Percentiles rank a stretch among this genome's conserved stretches.
Conservation (phyloP, 2,329 filamentous ascomycete genomes). For the Capronia coronata region DNA sequence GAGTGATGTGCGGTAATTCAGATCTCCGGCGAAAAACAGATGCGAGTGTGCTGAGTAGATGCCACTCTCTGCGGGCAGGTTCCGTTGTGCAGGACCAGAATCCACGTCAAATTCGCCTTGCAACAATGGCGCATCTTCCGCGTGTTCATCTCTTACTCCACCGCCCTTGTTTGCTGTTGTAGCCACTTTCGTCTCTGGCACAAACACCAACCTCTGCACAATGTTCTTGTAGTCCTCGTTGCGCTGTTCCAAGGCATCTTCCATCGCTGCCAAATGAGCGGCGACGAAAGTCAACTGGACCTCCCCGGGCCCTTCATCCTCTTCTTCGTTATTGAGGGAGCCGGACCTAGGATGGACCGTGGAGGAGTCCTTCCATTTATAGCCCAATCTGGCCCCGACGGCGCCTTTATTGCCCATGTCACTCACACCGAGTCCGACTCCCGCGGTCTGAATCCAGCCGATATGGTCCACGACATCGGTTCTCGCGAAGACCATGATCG, state of each 20-base stretch:
- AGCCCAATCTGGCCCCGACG: constrained; percentile 65
- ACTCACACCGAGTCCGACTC: constrained; percentile 74
- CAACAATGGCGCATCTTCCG: constrained; percentile 35
- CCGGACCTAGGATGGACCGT: constrained; percentile 28
- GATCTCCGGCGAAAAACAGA: constrained; percentile 80
- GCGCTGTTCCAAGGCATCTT: constrained; percentile 65
- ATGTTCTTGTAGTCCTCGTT: constrained; percentile 88
- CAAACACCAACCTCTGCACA: constrained; percentile 72
- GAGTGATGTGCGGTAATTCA: constrained; percentile 86
- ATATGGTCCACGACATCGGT: constrained; percentile 54
- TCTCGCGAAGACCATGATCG: constrained; percentile 74
- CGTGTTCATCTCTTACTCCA: constrained; percentile 34
- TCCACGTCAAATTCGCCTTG: constrained; percentile 14
- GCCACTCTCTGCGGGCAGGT: constrained; percentile 29
- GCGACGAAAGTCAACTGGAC: constrained; percentile 69
- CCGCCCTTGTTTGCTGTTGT: not conserved
- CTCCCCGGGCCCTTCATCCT: constrained; percentile 18
- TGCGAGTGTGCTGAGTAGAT: constrained; percentile 71
- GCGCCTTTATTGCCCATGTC: constrained; percentile 97
- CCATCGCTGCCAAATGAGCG: constrained; percentile 83
- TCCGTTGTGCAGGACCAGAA: too few species aligned
- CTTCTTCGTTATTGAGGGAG: not conserved
- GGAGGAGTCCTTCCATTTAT: constrained; percentile 28
- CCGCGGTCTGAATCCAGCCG: constrained; percentile 64
- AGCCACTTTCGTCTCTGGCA: constrained; percentile 10